Conservation (phyloP, 768 basidiomycete genomes). For the Naganishia vaughanmartiniae region DNA sequence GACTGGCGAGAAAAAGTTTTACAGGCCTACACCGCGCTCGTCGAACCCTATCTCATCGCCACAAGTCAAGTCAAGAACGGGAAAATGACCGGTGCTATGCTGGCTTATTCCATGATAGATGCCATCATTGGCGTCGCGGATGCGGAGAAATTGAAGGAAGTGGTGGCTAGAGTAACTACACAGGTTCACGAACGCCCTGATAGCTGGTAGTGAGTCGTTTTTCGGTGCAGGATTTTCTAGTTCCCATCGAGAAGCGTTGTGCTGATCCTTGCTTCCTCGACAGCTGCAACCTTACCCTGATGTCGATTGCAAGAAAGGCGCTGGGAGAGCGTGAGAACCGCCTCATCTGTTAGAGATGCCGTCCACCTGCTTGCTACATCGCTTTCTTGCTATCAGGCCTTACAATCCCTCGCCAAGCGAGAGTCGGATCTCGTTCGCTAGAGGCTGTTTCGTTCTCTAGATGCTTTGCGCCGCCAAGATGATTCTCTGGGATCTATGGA, state of each 20-base stretch:
- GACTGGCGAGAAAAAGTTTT: neutral
- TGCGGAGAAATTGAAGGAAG: conserved; percentile 11
- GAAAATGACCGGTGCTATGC: neutral
- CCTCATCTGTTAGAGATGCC: too few relatives aligned
- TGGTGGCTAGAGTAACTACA: neutral
- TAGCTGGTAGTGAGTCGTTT: conserved; percentile 17
- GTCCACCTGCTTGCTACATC: too few relatives aligned
- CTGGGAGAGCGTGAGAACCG: too few relatives aligned
- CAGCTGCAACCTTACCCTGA: neutral
- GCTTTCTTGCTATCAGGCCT: too few relatives aligned
- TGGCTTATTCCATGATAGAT: conserved; percentile 11
- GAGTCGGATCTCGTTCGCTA: too few relatives aligned
- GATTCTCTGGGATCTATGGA: too few relatives aligned
- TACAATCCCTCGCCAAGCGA: too few relatives aligned
- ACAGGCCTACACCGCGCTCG: neutral
- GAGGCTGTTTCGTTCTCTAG: too few relatives aligned
- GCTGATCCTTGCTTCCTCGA: neutral
- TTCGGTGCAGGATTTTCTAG: too few relatives aligned
- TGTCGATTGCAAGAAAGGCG: neutral
- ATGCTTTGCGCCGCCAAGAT: too few relatives aligned
- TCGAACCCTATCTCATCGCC: neutral
- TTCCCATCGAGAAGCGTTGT: neutral
- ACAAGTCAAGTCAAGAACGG: neutral
- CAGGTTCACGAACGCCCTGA: neutral
- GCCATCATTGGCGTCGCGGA: neutral